Conservation (phyloP, 495 filamentous ascomycete genomes). For the Sporormia fimetaria region DNA sequence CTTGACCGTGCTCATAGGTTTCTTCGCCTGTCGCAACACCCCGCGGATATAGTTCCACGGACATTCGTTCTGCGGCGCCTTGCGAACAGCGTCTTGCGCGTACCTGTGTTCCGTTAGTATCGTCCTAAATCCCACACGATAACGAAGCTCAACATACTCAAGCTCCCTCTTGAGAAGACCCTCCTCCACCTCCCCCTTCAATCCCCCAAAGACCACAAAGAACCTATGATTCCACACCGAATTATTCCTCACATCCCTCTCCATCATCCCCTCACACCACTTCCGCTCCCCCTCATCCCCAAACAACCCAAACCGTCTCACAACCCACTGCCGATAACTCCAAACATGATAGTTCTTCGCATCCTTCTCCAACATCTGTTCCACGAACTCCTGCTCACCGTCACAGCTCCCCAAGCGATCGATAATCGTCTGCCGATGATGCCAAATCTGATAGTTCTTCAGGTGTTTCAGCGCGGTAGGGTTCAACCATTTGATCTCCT, state of each 20-base stretch:
- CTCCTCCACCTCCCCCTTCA: slow-evolving; percentile 39
- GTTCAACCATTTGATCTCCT: slow-evolving; percentile 81
- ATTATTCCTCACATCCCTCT: slow-evolving; percentile 81
- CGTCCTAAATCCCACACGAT: neutral
- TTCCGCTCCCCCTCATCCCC: slow-evolving; percentile 52
- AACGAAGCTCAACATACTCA: slow-evolving; percentile 32
- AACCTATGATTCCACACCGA: slow-evolving; percentile 95
- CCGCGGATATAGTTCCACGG: slow-evolving; percentile 88
- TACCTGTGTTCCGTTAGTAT: slow-evolving; percentile 27
- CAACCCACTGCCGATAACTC: slow-evolving; percentile 86
- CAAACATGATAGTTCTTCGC: slow-evolving; percentile 98
- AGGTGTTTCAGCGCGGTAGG: slow-evolving; percentile 65
- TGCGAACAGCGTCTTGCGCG: slow-evolving; percentile 53
- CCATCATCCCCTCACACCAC: slow-evolving; percentile 56
- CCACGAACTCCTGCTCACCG: slow-evolving; percentile 64
- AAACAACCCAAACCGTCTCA: slow-evolving; percentile 69
- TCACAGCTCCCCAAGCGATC: slow-evolving; percentile 36
- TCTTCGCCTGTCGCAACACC: slow-evolving; percentile 52
- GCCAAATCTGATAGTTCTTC: slow-evolving; percentile 99
- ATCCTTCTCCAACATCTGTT: slow-evolving; percentile 70
- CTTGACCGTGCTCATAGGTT: slow-evolving; percentile 46
- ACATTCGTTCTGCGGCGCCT: slow-evolving; percentile 86
- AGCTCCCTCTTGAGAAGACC: slow-evolving; percentile 65
- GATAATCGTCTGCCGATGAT: slow-evolving; percentile 81
- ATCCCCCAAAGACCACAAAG: slow-evolving; percentile 67